Evolutionary conservation across 257 asterid species (phyloP).

Genomic region (Plectranthus barbatus): DNA sequence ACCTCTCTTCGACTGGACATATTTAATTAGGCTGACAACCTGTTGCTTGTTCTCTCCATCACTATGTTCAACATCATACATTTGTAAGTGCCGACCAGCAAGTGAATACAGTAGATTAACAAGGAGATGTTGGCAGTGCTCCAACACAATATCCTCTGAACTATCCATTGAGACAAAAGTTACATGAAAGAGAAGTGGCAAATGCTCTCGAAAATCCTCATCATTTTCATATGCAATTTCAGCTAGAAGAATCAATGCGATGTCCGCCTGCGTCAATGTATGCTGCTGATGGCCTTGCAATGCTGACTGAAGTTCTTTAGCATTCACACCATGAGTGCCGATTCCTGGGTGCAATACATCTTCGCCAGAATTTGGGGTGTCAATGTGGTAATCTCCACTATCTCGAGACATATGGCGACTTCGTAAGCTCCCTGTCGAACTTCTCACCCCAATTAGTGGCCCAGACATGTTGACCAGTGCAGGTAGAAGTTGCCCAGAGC

Average conservation of each 20-base stretch:
- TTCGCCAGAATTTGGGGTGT: constrained; percentile 95
- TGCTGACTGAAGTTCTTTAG: constrained; percentile 96
- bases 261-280: constrained; percentile 88
- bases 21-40: constrained; percentile 90
- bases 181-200: constrained; percentile 92
- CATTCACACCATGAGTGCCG: constrained; percentile 68
- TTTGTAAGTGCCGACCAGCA: constrained; percentile 95
- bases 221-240: constrained; percentile 99
- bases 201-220: constrained; percentile 97
- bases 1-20: constrained; percentile 94
- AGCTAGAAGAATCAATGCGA: constrained; percentile 85
- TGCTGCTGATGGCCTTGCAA: constrained; percentile 99
- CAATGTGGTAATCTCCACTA: constrained; percentile 92
- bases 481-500: constrained; percentile 97
- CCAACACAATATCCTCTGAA: constrained; percentile 96
- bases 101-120: constrained; percentile 93
- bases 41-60: constrained; percentile 99
- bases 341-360: constrained; percentile 72
- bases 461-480: constrained; percentile 96
- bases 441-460: constrained; percentile 91
- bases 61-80: constrained; percentile 88
- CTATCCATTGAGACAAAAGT: constrained; percentile 99
- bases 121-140: constrained; percentile 96
- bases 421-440: constrained; percentile 94
- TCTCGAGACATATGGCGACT: constrained; percentile 98